Evolutionary conservation across 768 basidiomycete species (phyloP), one percentile per base, ranked within the genome.

Genomic region (Podaxis pistillaris): DNA sequence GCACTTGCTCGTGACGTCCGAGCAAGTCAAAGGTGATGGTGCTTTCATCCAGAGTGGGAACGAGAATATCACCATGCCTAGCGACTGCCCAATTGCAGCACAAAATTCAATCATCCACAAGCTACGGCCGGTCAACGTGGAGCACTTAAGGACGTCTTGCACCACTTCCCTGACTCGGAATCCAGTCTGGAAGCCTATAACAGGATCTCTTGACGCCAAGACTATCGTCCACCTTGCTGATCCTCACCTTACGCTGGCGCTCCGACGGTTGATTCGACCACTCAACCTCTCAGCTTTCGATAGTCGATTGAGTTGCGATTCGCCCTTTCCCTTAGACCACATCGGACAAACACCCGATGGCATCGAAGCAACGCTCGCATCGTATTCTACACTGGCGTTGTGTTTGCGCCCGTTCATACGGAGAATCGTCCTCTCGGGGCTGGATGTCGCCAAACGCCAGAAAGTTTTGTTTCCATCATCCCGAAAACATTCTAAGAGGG

Each of bases 341-440:
- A 51, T 78, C 41, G 79, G 76, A 28, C 50, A 65, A 38, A 60
- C 69, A 37, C 60, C 65, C 33, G 59, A 41, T 2, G 67, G 72
- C 19, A 70, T 81, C n/a, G 74, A 79, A 36, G 63, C 63, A 4
- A 66, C 67, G 17, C 67, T 84, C 11, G 78, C 78, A 17, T 79
- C 82, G 12, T 67, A 74, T 67, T 79, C 80, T 5, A 66, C 78
- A 49, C 68, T 85, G 17, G 70, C 80, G 8, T 63, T 81, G 17
- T 64, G 72, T 4, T 68, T 73, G 9, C 69, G 72, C 59, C 68
- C 63, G 33, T 78, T 83, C 56, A 64, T 80, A 6, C 72, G 73
- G 15, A 64, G 67, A 0, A 68, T 83, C 53, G 69, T 82, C 22
- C 65, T 68, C 36, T 72, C 72, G 30, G 83, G 78, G 17, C 57